Base-by-base conservation (phyloP, 2,329 filamentous ascomycete genomes). In the Orbilia quercus region DNA sequence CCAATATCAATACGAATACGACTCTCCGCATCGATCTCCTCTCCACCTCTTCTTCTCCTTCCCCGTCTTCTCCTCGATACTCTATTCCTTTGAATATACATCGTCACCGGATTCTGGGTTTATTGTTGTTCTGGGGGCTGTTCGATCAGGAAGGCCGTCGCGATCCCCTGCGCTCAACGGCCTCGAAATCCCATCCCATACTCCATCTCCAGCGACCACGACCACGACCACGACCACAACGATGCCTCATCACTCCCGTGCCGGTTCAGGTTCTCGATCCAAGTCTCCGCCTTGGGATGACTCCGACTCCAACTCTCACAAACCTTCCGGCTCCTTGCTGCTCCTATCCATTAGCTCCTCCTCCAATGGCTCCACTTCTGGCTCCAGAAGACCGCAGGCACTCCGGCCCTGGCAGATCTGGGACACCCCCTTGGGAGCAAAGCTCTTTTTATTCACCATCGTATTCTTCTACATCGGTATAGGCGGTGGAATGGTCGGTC, bases 361-460 rank as follows among this genome's bases (percentile, higher is more conserved):
- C 7, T 60, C 69, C 47, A 66, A 65, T 59, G 60, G 69, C 22
- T 38, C 44, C 16, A 2, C 54, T 3, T 51, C 25, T 12, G 45
- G 28, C 14, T 66, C 60, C 16, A 55, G 50, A 22, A 47, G 62
- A 22, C 23, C 23, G 36, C 59, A 65, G 69, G 57, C 58, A 42
- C 76, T 9, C 71, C 72, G 25, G 62, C 57, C 53, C 70, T 77
- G 76, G 58, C 58, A 55, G 40, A 65, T 72, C 22, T 73, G 69
- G 69, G 69, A 73, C 28, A 66, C 69, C 6, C 36, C 60, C 2
- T 31, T 63, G 36, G 77, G 77, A 14, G 63, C 74, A 70, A 75
- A 76, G 63, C 50, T 76, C 16, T 77, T 77, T 51, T 72, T 78
- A 31, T 67, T 55, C 23, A 50, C 76, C 16, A 71, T 78, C 50